Evolutionary conservation across 1,284 basidiomycete genomes (phyloP).

Genomic region (Coniferiporia sulphurascens): DNA sequence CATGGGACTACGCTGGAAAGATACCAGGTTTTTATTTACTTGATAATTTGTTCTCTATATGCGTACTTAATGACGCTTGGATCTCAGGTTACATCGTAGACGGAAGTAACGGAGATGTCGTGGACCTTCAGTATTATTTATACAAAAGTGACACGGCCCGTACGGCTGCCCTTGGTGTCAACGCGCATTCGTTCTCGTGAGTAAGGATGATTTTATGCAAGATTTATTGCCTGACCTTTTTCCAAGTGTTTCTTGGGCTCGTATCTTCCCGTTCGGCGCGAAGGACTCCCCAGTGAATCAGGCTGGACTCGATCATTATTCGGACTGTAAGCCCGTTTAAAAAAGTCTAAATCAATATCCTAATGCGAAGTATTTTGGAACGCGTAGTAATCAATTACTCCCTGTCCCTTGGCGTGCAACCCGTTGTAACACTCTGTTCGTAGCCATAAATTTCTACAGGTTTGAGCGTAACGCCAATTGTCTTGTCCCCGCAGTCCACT

Average conservation of each 20-base stretch:
- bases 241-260: slow-evolving; percentile 41
- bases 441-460: background rate
- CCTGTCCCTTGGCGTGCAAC: slow-evolving; percentile 36
- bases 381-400: slow-evolving; percentile 43
- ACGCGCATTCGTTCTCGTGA: slow-evolving; percentile 46
- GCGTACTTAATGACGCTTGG: slow-evolving; percentile 27
- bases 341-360: background rate
- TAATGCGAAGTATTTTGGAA: background rate
- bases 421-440: slow-evolving; percentile 43
- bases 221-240: background rate
- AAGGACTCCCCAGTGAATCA: slow-evolving; percentile 43
- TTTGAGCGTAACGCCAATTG: background rate
- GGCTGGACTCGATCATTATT: slow-evolving; percentile 40
- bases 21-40: slow-evolving; percentile 27
- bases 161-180: slow-evolving; percentile 42
- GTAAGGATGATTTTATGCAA: slow-evolving; percentile 15
- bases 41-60: background rate
- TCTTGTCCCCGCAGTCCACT: slow-evolving; percentile 33
- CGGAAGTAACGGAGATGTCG: slow-evolving; percentile 30
- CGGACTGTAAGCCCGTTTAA: slow-evolving; percentile 32
- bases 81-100: slow-evolving; percentile 1
- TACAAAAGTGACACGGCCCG: slow-evolving; percentile 45
- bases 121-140: slow-evolving; percentile 42
- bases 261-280: slow-evolving; percentile 44
- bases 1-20: slow-evolving; percentile 47